Percentiles rank a stretch among this genome's conserved stretches.
Conservation (phyloP, 345 rosid species). For the Eucalyptus curtisii region DNA sequence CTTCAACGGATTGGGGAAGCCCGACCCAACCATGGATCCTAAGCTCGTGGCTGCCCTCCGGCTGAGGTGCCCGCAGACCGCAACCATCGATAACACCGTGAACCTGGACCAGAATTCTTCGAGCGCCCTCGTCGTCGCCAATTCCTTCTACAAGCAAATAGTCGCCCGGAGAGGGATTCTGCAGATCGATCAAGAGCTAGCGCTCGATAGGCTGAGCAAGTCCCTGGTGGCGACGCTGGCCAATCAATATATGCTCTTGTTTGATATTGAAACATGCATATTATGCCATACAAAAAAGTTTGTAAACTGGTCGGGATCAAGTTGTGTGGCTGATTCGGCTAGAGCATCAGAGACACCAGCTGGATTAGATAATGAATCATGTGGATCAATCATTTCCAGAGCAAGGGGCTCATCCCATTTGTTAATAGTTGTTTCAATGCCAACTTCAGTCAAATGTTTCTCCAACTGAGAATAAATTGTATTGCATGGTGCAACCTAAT, state of each 20-base stretch:
- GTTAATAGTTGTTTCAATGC: conserved; percentile 64
- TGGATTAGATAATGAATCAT: conserved; percentile 89
- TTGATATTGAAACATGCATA: not conserved
- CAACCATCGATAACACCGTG: not conserved
- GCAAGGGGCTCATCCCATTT: conserved; percentile 88
- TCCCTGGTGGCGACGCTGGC: conserved; percentile 15
- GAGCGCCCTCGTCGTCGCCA: conserved; percentile 28
- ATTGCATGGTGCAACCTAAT: conserved; percentile 89
- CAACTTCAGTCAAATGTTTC: conserved; percentile 86
- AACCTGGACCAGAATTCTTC: conserved; percentile 30
- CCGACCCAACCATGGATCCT: conserved; percentile 43
- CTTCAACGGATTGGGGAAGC: conserved; percentile 26
- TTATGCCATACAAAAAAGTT: conserved; percentile 61
- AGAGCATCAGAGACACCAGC: conserved; percentile 92
- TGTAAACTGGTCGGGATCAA: conserved; percentile 90
- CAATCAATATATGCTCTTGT: not conserved
- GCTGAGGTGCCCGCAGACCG: not conserved
- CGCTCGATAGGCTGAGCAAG: conserved; percentile 10
- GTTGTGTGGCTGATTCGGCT: conserved; percentile 65
- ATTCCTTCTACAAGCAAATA: conserved; percentile 38
- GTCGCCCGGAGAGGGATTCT: conserved; percentile 18
- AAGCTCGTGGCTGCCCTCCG: conserved; percentile 7
- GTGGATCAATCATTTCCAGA: conserved; percentile 83
- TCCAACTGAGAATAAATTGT: conserved; percentile 79
- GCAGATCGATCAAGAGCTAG: conserved; percentile 39